Percentiles rank a stretch among this genome's conserved stretches.
These are phyloP conservation scores for Paspalum vaginatum DNA, from an alignment of 176 grass and related monocot genomes.

Conservation along the genomic window DNA sequence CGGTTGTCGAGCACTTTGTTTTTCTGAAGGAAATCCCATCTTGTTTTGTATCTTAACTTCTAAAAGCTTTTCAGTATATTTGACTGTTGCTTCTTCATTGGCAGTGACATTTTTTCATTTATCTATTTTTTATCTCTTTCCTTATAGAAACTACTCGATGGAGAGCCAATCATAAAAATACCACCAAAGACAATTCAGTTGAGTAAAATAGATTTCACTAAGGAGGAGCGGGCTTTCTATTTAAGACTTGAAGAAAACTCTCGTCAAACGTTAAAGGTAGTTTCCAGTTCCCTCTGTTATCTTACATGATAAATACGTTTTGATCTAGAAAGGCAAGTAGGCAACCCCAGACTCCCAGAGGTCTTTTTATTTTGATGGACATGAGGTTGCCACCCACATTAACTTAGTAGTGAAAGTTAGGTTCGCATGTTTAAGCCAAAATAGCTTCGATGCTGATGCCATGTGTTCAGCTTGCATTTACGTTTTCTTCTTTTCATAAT, in stretches of 20 bases:
- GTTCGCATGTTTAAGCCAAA: not conserved
- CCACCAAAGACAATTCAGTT: slow-evolving; percentile 73
- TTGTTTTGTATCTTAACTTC: not conserved
- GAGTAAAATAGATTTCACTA: slow-evolving; percentile 74
- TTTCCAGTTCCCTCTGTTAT: not conserved
- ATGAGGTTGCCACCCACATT: not conserved
- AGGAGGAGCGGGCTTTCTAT: slow-evolving; percentile 86
- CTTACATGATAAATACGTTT: not conserved
- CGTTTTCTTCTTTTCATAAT: not conserved
- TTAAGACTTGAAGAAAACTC: slow-evolving; percentile 76
- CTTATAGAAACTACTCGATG: slow-evolving; percentile 75
- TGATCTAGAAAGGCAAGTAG: not conserved
- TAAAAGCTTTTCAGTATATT: not conserved
- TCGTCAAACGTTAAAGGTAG: slow-evolving; percentile 79
- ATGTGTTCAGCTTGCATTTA: not conserved
- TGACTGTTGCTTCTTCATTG: slow-evolving; percentile 1
- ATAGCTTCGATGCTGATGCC: not conserved
- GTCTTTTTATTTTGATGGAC: not conserved
- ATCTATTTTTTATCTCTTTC: slow-evolving; percentile 33
- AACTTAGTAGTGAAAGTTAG: not conserved
- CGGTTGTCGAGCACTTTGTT: not conserved
- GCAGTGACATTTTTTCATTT: slow-evolving; percentile 22
- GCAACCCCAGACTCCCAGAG: not conserved
- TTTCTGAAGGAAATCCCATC: not conserved
- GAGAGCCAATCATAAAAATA: slow-evolving; percentile 87